Conservation (phyloP, 2,329 filamentous ascomycete genomes). For the Penicillium sp. region DNA sequence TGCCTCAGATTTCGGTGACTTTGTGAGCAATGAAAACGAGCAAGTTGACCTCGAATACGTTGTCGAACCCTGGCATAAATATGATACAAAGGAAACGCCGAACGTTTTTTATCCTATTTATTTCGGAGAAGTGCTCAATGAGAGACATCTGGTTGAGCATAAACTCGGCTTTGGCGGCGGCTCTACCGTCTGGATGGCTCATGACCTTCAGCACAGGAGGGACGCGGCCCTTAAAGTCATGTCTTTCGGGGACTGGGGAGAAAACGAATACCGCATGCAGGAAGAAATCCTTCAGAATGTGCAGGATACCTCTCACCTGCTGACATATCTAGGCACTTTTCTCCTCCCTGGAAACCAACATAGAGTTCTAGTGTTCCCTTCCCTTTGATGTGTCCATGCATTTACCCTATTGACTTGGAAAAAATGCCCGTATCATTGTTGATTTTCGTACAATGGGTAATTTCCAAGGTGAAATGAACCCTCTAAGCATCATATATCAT, state of each 20-base stretch:
- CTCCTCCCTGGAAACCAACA: slow-evolving; percentile 16
- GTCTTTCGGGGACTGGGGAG: slow-evolving; percentile 16
- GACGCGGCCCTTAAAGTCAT: slow-evolving; percentile 28
- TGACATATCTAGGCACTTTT: slow-evolving; percentile 23
- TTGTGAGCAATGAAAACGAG: slow-evolving; percentile 15
- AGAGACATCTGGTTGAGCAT: slow-evolving; percentile 26
- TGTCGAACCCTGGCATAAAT: slow-evolving; percentile 22
- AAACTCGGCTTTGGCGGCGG: slow-evolving; percentile 27
- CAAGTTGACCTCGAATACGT: slow-evolving; percentile 18
- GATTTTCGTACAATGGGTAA: no score
- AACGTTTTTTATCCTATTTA: slow-evolving; percentile 19
- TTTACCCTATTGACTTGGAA: slow-evolving; percentile 7
- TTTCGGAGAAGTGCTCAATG: slow-evolving; percentile 21
- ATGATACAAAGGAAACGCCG: slow-evolving; percentile 10
- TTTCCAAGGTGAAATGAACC: no score
- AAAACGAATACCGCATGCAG: slow-evolving; percentile 22
- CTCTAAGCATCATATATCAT: background rate
- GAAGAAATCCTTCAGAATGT: slow-evolving; percentile 20
- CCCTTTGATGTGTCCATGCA: slow-evolving; percentile 21
- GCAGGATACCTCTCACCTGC: slow-evolving; percentile 18
- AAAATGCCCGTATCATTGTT: slow-evolving; percentile 5
- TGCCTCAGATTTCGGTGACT: slow-evolving; percentile 11
- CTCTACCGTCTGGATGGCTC: slow-evolving; percentile 30
- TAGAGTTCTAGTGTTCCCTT: slow-evolving; percentile 25
- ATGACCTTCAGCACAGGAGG: slow-evolving; percentile 19